These are phyloP conservation scores for Termitomyces sp. DNA, from an alignment of 768 basidiomycete species.

Conservation along the genomic window DNA sequence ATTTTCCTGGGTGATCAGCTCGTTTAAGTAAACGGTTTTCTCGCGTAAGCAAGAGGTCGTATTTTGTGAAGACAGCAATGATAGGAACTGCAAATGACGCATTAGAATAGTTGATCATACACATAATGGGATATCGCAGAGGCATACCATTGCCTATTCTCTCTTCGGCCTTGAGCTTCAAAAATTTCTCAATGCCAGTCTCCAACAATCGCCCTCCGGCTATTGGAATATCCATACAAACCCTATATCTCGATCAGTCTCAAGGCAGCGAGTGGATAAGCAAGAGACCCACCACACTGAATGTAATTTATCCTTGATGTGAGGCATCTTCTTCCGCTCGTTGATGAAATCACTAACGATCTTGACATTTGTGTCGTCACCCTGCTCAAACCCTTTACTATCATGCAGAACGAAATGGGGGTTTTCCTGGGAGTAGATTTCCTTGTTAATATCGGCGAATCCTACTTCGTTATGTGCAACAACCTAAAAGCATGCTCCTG, in stretches of 20 bases:
- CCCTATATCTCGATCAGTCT: constrained; percentile 11
- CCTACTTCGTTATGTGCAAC: constrained; percentile 17
- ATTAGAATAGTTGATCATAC: not conserved
- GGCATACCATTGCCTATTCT: constrained; percentile 12
- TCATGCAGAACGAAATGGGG: constrained; percentile 25
- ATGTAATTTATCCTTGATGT: constrained; percentile 22
- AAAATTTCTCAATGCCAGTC: constrained; percentile 19
- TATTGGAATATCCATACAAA: constrained; percentile 23
- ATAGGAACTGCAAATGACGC: constrained; percentile 19
- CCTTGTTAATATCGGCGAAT: constrained; percentile 19
- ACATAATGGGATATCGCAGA: not conserved
- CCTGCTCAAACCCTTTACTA: constrained; percentile 22
- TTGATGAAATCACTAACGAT: constrained; percentile 20
- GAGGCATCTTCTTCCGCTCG: constrained; percentile 9
- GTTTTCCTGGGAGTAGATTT: constrained; percentile 21
- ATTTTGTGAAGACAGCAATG: constrained; percentile 29
- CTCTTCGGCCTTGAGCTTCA: constrained; percentile 9
- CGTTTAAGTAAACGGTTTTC: constrained; percentile 1
- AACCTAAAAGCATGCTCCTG: constrained; percentile 4
- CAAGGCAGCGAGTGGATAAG: not conserved
- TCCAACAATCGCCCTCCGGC: constrained; percentile 19
- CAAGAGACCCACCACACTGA: constrained; percentile 19
- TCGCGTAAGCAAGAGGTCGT: constrained; percentile 17
- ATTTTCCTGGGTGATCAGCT: not conserved
- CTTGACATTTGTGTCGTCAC: constrained; percentile 18